These are phyloP conservation scores for Leccinum fuscescens DNA, from an alignment of 1,284 basidiomycete species.

Conservation along the genomic window DNA sequence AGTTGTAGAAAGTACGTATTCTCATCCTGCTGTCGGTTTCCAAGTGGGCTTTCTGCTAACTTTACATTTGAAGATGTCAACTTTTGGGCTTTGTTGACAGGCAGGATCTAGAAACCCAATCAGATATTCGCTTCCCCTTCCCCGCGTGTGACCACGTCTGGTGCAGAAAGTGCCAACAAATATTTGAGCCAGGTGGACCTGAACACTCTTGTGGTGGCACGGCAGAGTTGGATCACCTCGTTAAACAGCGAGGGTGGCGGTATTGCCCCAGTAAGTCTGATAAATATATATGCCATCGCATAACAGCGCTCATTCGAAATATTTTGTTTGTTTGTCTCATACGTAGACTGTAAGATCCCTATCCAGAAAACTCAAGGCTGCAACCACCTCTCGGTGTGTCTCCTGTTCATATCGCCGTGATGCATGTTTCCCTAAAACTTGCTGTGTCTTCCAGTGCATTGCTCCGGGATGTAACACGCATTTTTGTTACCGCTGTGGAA, in stretches of 20 bases:
- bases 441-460: constrained; percentile 42
- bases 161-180: constrained; percentile 53
- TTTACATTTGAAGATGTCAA: constrained; percentile 42
- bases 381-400: constrained; percentile 62
- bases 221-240: constrained; percentile 49
- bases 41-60: background rate
- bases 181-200: constrained; percentile 37
- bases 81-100: constrained; percentile 49
- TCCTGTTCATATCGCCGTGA: background rate
- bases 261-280: constrained; percentile 51
- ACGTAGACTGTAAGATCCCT: constrained; percentile 55
- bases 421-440: background rate
- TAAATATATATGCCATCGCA: too few species aligned
- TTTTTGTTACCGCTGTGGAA: constrained; percentile 60
- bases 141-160: constrained; percentile 46
- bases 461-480: constrained; percentile 61
- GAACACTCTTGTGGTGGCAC: constrained; percentile 58
- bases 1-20: constrained; percentile 29
- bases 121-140: constrained; percentile 45
- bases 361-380: constrained; percentile 57
- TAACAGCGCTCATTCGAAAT: background rate
- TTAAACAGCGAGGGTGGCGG: constrained; percentile 53
- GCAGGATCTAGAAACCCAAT: constrained; percentile 42
- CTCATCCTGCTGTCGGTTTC: background rate
- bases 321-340: background rate